Conservation (phyloP, 306 rosid genomes). For the Vigna reflexopilosa region DNA sequence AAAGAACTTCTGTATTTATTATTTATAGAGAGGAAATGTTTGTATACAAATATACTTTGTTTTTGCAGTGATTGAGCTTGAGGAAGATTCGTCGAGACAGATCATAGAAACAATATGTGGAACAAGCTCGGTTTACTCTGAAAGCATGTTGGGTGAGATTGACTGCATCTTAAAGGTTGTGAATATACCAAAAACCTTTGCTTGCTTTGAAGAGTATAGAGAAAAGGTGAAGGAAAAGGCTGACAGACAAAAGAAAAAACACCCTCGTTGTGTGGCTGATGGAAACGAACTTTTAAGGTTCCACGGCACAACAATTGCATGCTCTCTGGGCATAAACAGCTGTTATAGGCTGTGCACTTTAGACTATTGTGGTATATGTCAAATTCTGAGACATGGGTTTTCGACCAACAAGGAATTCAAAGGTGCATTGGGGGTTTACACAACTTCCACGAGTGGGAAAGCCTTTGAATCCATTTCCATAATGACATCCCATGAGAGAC, state of each 20-base stretch:
- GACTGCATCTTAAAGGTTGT: conserved; percentile 62
- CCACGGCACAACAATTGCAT: conserved; percentile 65
- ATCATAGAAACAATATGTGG: conserved; percentile 66
- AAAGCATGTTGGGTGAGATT: conserved; percentile 39
- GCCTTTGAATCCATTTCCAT: conserved; percentile 55
- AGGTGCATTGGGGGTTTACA: conserved; percentile 48
- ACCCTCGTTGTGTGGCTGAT: conserved; percentile 68
- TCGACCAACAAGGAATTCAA: conserved; percentile 39
- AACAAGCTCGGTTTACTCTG: conserved; percentile 41
- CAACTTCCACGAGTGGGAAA: conserved; percentile 55
- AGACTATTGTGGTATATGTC: conserved; percentile 60
- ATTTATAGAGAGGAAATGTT: no score
- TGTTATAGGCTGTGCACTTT: conserved; percentile 51
- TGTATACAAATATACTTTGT: not conserved
- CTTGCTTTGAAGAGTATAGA: conserved; percentile 66
- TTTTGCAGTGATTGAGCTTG: conserved; percentile 56
- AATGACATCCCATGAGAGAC: conserved; percentile 18
- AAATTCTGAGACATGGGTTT: conserved; percentile 63
- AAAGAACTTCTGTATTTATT: not conserved
- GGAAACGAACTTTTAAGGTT: conserved; percentile 79
- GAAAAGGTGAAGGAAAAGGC: conserved; percentile 59
- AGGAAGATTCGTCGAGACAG: conserved; percentile 56
- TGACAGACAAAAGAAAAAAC: conserved; percentile 45
- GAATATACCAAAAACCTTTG: conserved; percentile 48
- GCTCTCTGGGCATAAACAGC: conserved; percentile 57